Conservation (phyloP, 176 grass and related monocot species). For the Eremochloa ophiuroides region DNA sequence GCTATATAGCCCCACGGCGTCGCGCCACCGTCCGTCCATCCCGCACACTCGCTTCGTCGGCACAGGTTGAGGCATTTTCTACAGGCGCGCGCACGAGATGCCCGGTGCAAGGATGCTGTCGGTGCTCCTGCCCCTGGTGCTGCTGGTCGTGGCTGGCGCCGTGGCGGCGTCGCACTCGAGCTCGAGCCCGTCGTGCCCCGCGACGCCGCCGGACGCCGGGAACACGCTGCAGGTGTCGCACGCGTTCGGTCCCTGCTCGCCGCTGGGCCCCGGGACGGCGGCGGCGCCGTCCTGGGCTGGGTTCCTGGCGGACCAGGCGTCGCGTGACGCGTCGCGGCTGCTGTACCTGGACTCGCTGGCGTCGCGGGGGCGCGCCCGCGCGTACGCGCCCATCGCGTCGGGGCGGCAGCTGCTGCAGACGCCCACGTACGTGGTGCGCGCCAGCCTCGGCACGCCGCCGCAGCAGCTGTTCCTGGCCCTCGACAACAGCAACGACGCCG, state of each 20-base stretch:
- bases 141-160: neutral
- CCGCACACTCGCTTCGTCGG: neutral
- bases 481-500: slow-evolving; percentile 83
- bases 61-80: too few species aligned
- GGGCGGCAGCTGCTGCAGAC: slow-evolving; percentile 79
- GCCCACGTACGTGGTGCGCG: slow-evolving; percentile 80
- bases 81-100: neutral
- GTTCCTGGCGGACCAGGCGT: slow-evolving; percentile 43
- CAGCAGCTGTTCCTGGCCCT: slow-evolving; percentile 74
- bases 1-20: slow-evolving; percentile 12
- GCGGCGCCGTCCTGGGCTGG: slow-evolving; percentile 44
- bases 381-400: slow-evolving; percentile 69
- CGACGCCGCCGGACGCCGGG: slow-evolving; percentile 44
- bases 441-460: slow-evolving; percentile 60
- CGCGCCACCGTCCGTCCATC: neutral
- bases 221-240: slow-evolving; percentile 58
- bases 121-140: neutral
- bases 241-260: slow-evolving; percentile 61
- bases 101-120: neutral
- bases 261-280: slow-evolving; percentile 3
- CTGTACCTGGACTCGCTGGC: slow-evolving; percentile 60
- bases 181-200: slow-evolving; percentile 36
- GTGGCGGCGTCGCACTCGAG: neutral
- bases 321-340: slow-evolving; percentile 58
- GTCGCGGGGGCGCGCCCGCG: slow-evolving; percentile 32